These are phyloP conservation scores for Liquidambar formosana DNA, from an alignment of 164 flowering plant species.

Conservation along the genomic window DNA sequence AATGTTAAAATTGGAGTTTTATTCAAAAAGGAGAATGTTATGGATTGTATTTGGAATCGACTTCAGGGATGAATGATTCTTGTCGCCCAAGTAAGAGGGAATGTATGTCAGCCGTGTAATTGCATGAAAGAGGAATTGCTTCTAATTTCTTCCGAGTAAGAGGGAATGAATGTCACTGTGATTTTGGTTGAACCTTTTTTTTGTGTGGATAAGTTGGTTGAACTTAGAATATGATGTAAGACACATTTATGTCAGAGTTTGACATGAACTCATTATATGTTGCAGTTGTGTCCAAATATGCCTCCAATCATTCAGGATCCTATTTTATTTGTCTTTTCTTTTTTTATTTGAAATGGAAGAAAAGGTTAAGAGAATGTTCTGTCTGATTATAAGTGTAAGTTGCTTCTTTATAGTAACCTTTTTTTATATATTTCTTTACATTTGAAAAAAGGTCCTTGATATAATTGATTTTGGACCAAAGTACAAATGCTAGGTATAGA, in stretches of 20 bases:
- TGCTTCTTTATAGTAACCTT: neutral
- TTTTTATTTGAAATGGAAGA: neutral
- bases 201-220: too few relatives aligned
- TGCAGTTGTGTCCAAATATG: neutral
- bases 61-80: neutral
- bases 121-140: neutral
- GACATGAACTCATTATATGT: neutral
- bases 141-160: neutral
- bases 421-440: neutral
- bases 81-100: too few relatives aligned
- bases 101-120: neutral
- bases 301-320: neutral
- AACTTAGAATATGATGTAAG: too few relatives aligned
- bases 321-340: neutral
- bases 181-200: too few relatives aligned
- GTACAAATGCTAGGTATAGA: neutral
- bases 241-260: too few relatives aligned
- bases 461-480: neutral
- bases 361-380: neutral
- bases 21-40: neutral
- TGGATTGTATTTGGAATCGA: neutral
- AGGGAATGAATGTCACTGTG: neutral
- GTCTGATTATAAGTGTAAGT: neutral
- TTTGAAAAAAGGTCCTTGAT: neutral
- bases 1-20: too few relatives aligned